Percentiles rank a stretch among this genome's conserved stretches.
Evolutionary conservation across 148 eudicot species (phyloP).

Genomic region (Amaranthus palmeri): DNA sequence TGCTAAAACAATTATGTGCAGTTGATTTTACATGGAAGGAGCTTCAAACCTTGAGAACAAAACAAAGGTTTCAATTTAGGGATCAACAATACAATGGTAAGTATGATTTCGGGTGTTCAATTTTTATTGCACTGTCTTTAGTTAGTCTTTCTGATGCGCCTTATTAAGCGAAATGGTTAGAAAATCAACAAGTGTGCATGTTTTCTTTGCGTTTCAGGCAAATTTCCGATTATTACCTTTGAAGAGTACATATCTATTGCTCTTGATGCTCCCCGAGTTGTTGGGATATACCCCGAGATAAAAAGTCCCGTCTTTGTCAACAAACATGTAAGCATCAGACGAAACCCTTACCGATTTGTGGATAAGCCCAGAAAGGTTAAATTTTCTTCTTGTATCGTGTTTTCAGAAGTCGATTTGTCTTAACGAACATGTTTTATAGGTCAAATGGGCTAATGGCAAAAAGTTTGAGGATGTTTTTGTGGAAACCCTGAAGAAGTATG

Average conservation of each 20-base stretch:
- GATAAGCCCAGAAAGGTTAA: background rate
- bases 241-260: conserved; percentile 91
- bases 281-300: conserved; percentile 97
- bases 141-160: background rate
- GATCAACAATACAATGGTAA: conserved; percentile 90
- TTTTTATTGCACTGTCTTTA: background rate
- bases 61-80: conserved; percentile 71
- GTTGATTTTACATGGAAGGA: conserved; percentile 95
- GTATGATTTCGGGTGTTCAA: conserved; percentile 8
- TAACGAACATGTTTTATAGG: conserved; percentile 36
- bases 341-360: background rate
- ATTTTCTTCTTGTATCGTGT: background rate
- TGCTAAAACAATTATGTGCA: conserved; percentile 23
- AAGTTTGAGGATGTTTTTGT: conserved; percentile 80
- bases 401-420: too few species aligned
- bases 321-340: conserved; percentile 57
- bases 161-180: background rate
- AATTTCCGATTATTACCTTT: conserved; percentile 78
- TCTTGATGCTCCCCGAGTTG: conserved; percentile 81
- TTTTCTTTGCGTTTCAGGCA: conserved; percentile 47
- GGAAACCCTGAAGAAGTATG: conserved; percentile 72
- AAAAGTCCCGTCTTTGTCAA: conserved; percentile 85
- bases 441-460: conserved; percentile 84
- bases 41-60: conserved; percentile 67
- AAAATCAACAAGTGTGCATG: background rate